phyloP scores from a whole-genome alignment of 306 rosid species.

The Crataegus laevigata region DNA sequence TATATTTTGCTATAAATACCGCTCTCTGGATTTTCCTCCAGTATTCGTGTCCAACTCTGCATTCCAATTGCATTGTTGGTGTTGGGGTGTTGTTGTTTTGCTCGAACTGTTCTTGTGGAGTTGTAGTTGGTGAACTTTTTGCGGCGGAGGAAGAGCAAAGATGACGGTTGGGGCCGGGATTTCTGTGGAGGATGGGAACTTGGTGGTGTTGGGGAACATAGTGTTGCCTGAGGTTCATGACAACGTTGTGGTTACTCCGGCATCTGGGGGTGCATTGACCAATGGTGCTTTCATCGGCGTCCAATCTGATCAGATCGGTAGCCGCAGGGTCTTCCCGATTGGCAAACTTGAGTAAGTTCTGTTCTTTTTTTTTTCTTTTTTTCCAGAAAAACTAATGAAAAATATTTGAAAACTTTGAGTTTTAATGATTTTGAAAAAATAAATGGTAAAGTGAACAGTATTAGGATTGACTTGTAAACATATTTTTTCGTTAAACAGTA shows the following conservation, averaged over 20 bases:
- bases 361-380: not conserved
- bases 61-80: not conserved
- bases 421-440: too few species aligned
- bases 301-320: constrained; percentile 45
- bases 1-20: not conserved
- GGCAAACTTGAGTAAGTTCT: constrained; percentile 60
- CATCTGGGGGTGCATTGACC: constrained; percentile 45
- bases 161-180: constrained; percentile 92
- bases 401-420: too few species aligned
- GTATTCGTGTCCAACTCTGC: not conserved
- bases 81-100: not conserved
- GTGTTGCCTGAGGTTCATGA: constrained; percentile 49
- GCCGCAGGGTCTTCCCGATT: constrained; percentile 63
- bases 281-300: constrained; percentile 84
- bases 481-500: too few species aligned
- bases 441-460: too few species aligned
- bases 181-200: constrained; percentile 44
- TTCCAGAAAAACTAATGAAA: too few species aligned
- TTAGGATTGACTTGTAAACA: too few species aligned
- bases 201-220: constrained; percentile 60
- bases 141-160: not conserved
- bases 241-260: constrained; percentile 50
- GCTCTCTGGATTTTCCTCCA: not conserved
- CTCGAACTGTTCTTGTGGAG: not conserved
- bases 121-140: not conserved